Conservation (phyloP, 306 rosid genomes). For the Ormosia emarginata region DNA sequence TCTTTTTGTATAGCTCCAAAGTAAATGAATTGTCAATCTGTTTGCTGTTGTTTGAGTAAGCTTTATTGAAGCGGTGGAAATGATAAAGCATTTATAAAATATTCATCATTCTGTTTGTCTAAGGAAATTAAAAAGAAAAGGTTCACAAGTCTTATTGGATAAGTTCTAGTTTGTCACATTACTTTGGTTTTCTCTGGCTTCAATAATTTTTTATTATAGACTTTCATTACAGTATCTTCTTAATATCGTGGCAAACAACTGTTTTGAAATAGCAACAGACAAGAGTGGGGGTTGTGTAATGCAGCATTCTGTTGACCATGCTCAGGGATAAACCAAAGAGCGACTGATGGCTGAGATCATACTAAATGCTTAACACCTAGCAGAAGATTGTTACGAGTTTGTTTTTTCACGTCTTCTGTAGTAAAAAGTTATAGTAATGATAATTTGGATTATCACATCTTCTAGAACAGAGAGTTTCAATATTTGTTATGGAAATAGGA, state of each 20-base stretch:
- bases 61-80: neutral
- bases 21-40: neutral
- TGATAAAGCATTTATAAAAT: neutral
- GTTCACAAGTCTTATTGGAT: neutral
- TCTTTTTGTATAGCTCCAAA: neutral
- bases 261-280: too few relatives aligned
- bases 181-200: neutral
- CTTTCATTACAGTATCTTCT: slow-evolving; percentile 37
- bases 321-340: too few relatives aligned
- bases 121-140: neutral
- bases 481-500: too few relatives aligned
- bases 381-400: slow-evolving; percentile 52
- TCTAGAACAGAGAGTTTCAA: too few relatives aligned
- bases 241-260: slow-evolving; percentile 29
- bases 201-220: slow-evolving; percentile 7
- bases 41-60: neutral
- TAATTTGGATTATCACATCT: too few relatives aligned
- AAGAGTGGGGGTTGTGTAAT: too few relatives aligned
- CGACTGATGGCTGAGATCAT: slow-evolving; percentile 28
- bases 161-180: neutral
- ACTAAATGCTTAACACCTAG: slow-evolving; percentile 21
- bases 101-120: neutral
- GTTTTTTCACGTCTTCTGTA: too few relatives aligned
- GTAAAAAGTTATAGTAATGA: too few relatives aligned
- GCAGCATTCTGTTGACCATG: too few relatives aligned